These are phyloP conservation scores for Penicillium sp. DNA, from an alignment of 2,329 filamentous ascomycete species.

Conservation along the genomic window DNA sequence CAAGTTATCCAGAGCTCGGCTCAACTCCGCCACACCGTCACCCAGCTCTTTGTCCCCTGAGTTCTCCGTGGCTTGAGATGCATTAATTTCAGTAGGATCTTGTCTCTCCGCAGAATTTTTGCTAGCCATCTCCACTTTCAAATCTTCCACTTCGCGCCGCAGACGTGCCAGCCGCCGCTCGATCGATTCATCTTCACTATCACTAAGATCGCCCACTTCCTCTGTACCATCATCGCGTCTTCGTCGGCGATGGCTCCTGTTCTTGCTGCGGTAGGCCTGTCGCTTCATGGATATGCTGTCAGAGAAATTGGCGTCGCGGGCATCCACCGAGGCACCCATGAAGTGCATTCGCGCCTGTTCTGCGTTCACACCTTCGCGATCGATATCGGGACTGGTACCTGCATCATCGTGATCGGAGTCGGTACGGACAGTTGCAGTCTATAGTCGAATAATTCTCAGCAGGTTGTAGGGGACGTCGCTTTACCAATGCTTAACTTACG, in stretches of 20 bases:
- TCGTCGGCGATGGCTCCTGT: conserved; percentile 57
- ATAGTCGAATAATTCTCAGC: conserved; percentile 56
- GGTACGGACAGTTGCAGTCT: conserved; percentile 62
- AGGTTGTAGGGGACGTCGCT: neutral
- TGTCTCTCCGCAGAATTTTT: conserved; percentile 60
- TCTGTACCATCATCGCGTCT: conserved; percentile 51
- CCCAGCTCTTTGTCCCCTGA: conserved; percentile 50
- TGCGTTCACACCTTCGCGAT: conserved; percentile 74
- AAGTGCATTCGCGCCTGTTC: conserved; percentile 82
- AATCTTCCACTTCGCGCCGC: conserved; percentile 78
- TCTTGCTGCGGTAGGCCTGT: conserved; percentile 79
- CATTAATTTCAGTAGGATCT: conserved; percentile 35
- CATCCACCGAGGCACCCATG: conserved; percentile 73
- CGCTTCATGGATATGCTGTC: conserved; percentile 83
- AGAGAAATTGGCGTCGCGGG: conserved; percentile 81
- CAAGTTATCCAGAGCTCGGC: conserved; percentile 72
- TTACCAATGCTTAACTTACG: conserved; percentile 54
- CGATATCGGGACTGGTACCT: conserved; percentile 63
- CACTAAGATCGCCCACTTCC: conserved; percentile 74
- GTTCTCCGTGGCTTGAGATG: conserved; percentile 38
- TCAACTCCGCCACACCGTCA: conserved; percentile 70
- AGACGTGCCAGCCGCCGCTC: conserved; percentile 80
- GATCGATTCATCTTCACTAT: conserved; percentile 77
- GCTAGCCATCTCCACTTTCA: conserved; percentile 57
- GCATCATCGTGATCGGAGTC: conserved; percentile 62